phyloP scores from a whole-genome alignment of 345 rosid species.

The Kandelia obovata region DNA sequence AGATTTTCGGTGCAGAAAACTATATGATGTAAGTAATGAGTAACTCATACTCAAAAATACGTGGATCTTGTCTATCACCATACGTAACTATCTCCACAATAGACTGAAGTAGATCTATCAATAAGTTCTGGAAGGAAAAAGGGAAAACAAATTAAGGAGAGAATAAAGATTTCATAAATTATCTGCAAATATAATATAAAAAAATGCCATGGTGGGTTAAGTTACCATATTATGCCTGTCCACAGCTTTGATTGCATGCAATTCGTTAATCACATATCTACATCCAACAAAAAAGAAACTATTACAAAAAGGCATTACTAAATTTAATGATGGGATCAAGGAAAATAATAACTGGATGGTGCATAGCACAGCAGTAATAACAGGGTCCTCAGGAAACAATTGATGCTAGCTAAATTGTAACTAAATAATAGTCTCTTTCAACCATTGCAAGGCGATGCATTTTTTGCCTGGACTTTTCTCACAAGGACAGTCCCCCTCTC shows the following conservation, averaged over 20 bases:
- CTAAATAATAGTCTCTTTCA: no score
- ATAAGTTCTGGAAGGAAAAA: constrained; percentile 39
- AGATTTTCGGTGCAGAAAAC: neutral
- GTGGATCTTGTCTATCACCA: constrained; percentile 59
- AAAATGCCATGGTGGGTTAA: neutral
- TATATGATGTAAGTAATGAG: neutral
- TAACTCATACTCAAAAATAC: constrained; percentile 51
- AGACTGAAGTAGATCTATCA: constrained; percentile 56
- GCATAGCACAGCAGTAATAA: neutral
- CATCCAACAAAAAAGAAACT: constrained; percentile 8
- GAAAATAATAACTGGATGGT: neutral
- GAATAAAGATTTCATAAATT: neutral
- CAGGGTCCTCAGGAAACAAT: no score
- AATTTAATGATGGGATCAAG: neutral
- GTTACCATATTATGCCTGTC: constrained; percentile 45
- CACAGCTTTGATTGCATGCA: constrained; percentile 50
- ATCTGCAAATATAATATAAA: neutral
- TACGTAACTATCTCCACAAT: constrained; percentile 66
- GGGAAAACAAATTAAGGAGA: constrained; percentile 9
- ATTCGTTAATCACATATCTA: constrained; percentile 49
- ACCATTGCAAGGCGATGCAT: no score
- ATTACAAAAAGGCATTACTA: neutral
- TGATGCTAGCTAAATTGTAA: no score
- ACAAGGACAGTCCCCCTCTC: no score
- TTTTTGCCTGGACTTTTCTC: no score